These are phyloP conservation scores for Monilinia vaccinii-corymbosi DNA, from an alignment of 2,329 filamentous ascomycete genomes.

Conservation along the genomic window DNA sequence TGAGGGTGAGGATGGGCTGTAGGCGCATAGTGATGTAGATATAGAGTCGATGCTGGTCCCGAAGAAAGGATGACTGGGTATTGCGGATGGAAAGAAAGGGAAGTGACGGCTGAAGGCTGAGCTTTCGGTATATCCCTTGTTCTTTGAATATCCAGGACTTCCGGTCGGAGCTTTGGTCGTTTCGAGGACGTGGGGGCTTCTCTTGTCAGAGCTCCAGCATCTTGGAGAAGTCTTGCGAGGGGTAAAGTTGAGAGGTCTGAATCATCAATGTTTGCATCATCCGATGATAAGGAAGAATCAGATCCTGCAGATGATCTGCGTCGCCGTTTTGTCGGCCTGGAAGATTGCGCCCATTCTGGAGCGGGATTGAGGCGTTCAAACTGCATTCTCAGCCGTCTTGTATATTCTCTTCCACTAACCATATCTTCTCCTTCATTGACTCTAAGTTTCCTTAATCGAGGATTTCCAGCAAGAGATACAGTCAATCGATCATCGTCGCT, in stretches of 20 bases:
- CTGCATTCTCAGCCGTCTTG: slow-evolving; percentile 68
- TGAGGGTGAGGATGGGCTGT: slow-evolving; percentile 69
- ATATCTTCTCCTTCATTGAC: slow-evolving; percentile 75
- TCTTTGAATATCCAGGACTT: slow-evolving; percentile 83
- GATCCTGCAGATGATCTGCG: slow-evolving; percentile 42
- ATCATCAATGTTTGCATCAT: slow-evolving; percentile 43
- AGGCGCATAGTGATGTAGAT: slow-evolving; percentile 80
- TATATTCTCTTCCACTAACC: slow-evolving; percentile 79
- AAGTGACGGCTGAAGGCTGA: slow-evolving; percentile 72
- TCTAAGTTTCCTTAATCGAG: slow-evolving; percentile 73
- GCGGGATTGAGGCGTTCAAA: slow-evolving; percentile 52
- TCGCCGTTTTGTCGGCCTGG: slow-evolving; percentile 41
- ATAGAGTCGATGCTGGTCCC: slow-evolving; percentile 75
- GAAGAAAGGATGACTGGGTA: slow-evolving; percentile 85
- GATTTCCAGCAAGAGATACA: slow-evolving; percentile 70
- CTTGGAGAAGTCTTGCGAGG: slow-evolving; percentile 69
- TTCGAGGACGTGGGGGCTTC: slow-evolving; percentile 40
- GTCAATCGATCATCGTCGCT: slow-evolving; percentile 87
- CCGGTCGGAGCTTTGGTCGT: slow-evolving; percentile 68
- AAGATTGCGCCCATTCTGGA: slow-evolving; percentile 51
- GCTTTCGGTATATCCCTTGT: slow-evolving; percentile 74
- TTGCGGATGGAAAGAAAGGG: slow-evolving; percentile 80
- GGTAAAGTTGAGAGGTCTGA: slow-evolving; percentile 62
- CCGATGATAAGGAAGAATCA: slow-evolving; percentile 31
- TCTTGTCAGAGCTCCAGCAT: slow-evolving; percentile 55